Conservation (phyloP, 495 filamentous ascomycete species). For the Xylaria venustula region DNA sequence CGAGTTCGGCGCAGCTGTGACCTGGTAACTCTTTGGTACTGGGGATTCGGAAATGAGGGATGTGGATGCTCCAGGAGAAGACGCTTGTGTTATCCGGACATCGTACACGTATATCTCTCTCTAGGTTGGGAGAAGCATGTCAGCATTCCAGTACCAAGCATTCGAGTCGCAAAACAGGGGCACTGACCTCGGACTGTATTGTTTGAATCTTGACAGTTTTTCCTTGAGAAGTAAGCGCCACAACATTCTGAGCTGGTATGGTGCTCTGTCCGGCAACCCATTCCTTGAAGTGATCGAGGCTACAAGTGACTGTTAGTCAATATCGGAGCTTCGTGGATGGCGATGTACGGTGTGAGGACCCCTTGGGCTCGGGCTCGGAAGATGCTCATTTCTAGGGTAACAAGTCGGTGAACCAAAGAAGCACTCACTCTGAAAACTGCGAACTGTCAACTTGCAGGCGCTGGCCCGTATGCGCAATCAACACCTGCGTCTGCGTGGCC, state of each 20-base stretch:
- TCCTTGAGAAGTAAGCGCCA: constrained; percentile 78
- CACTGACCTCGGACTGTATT: constrained; percentile 69
- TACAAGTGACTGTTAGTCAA: constrained; percentile 20
- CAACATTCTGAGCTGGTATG: constrained; percentile 69
- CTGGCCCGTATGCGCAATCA: constrained; percentile 86
- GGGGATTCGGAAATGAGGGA: constrained; percentile 50
- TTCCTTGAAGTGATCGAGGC: constrained; percentile 63
- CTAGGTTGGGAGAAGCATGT: constrained; percentile 41
- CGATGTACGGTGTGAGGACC: neutral
- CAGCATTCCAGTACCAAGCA: neutral
- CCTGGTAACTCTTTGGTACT: constrained; percentile 56
- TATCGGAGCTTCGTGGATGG: constrained; percentile 6
- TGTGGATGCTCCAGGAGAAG: constrained; percentile 36
- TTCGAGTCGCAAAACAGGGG: neutral
- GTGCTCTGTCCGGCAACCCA: constrained; percentile 66
- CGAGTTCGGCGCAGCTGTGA: constrained; percentile 66
- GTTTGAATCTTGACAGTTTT: constrained; percentile 76
- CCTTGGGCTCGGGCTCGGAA: neutral
- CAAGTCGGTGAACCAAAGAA: neutral
- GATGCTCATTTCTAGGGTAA: too few species aligned
- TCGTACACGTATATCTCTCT: constrained; percentile 88
- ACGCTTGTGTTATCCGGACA: constrained; percentile 59
- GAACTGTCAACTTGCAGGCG: constrained; percentile 70
- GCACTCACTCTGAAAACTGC: constrained; percentile 65
- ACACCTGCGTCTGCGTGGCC: constrained; percentile 76